These are phyloP conservation scores for Podospora appendiculata DNA, from an alignment of 495 filamentous ascomycete species.

Conservation along the genomic window DNA sequence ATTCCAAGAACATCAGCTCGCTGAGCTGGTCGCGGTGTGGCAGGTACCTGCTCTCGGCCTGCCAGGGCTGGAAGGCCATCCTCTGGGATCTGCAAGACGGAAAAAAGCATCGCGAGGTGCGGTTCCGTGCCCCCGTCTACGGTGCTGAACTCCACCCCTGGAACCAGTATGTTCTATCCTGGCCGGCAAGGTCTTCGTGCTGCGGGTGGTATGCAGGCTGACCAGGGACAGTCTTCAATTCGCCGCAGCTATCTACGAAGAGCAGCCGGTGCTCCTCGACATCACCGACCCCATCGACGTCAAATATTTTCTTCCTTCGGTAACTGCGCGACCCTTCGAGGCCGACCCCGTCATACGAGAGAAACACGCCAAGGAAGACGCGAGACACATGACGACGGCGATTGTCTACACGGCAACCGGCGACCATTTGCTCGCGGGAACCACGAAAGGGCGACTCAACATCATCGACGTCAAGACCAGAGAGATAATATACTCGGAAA, in stretches of 20 bases:
- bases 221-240: conserved; percentile 55
- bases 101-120: conserved; percentile 51
- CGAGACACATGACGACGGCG: conserved; percentile 87
- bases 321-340: conserved; percentile 63
- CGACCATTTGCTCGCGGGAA: conserved; percentile 81
- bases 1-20: conserved; percentile 84
- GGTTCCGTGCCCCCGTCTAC: conserved; percentile 87
- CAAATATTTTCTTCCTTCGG: conserved; percentile 72
- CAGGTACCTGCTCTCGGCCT: conserved; percentile 87
- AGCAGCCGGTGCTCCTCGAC: conserved; percentile 82
- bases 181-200: no score
- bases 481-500: conserved; percentile 76
- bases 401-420: conserved; percentile 79
- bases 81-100: conserved; percentile 84
- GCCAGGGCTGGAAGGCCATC: conserved; percentile 90
- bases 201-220: not conserved
- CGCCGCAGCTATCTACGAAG: conserved; percentile 86
- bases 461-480: conserved; percentile 75
- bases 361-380: conserved; percentile 84
- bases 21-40: conserved; percentile 91
- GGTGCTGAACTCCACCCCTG: conserved; percentile 89
- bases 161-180: conserved; percentile 59
- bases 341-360: conserved; percentile 56
- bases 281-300: conserved; percentile 54
- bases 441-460: conserved; percentile 91